Base-by-base conservation (phyloP, 1,139 yeast species). In the Geotrichum europaeum region DNA sequence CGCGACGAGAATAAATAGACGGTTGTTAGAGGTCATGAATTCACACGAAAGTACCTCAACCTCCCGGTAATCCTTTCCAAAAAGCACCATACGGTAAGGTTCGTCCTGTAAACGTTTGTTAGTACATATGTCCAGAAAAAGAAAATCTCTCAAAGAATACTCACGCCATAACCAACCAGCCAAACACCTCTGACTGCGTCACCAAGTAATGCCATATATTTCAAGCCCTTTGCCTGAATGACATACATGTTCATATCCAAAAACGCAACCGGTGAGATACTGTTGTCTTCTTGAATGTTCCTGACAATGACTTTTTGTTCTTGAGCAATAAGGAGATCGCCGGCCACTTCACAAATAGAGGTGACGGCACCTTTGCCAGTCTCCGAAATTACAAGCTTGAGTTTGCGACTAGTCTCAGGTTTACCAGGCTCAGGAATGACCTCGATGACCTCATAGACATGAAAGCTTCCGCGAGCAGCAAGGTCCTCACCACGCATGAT, bases 181-280 rank as follows among this genome's bases (percentile, higher is more conserved):
- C 94, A 85, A 7, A 90, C 78, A 66, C 96, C 87, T 66, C 89
- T 87, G 73, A 85, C 79, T 0, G 90, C 79, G 73, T 94, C 99
- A 22, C 96, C 96, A 32, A 91, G 74, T 1, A 90, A 68, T 32
- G 92, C 72, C 69, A 92, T 76, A 72, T 92, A 90, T 49, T 96
- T 94, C 71, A 89, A 84, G 65, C 91, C 81, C 73, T 92, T 92
- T 30, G 90, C 82, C 65, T 89, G 96, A 15, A 88, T 80, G 1
- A 90, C 85, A 71, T 84, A 90, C 1, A 91, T 84, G 1, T 94
- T 84, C 30, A 92, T 83, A 71, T 94, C 98, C 62, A 87, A 79
- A 69, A 95, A 94, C 1, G 98, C 99, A 2, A 94, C 97, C 0
- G 99, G 97, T 66, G 86, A 91, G 18, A 88, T 86, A 56, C 82